These are phyloP conservation scores for Gymnopilus dilepis DNA, from an alignment of 768 basidiomycete species.

Conservation along the genomic window DNA sequence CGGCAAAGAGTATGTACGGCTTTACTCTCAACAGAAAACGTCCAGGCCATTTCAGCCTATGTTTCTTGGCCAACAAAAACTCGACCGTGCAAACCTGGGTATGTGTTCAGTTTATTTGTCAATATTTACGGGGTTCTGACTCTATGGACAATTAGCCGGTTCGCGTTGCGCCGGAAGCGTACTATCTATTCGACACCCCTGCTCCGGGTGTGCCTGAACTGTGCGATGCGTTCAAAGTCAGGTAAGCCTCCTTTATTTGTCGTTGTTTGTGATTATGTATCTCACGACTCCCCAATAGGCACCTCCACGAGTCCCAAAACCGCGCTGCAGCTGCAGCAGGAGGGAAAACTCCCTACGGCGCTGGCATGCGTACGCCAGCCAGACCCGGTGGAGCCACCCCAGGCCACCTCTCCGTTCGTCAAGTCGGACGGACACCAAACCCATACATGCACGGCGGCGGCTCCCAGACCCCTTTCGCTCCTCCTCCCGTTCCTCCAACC, in stretches of 20 bases:
- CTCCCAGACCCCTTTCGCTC: constrained; percentile 49
- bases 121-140: constrained; percentile 12
- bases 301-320: constrained; percentile 80
- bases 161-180: constrained; percentile 86
- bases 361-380: constrained; percentile 77
- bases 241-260: constrained; percentile 43
- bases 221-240: constrained; percentile 96
- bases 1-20: constrained; percentile 93
- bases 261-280: neutral
- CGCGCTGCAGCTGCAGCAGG: constrained; percentile 53
- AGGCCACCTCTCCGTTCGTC: constrained; percentile 80
- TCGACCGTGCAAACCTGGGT: constrained; percentile 93
- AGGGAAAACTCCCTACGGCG: constrained; percentile 82
- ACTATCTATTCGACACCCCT: constrained; percentile 88
- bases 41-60: constrained; percentile 93
- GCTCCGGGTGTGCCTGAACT: constrained; percentile 91
- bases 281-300: constrained; percentile 45
- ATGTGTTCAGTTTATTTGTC: constrained; percentile 29
- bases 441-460: constrained; percentile 59
- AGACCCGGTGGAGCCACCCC: constrained; percentile 80
- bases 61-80: constrained; percentile 92
- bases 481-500: constrained; percentile 30
- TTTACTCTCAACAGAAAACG: constrained; percentile 89
- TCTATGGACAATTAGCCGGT: constrained; percentile 70
- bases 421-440: constrained; percentile 77